phyloP scores from a whole-genome alignment of 2,329 filamentous ascomycete species.

The Penicillium psychrosexuale region DNA sequence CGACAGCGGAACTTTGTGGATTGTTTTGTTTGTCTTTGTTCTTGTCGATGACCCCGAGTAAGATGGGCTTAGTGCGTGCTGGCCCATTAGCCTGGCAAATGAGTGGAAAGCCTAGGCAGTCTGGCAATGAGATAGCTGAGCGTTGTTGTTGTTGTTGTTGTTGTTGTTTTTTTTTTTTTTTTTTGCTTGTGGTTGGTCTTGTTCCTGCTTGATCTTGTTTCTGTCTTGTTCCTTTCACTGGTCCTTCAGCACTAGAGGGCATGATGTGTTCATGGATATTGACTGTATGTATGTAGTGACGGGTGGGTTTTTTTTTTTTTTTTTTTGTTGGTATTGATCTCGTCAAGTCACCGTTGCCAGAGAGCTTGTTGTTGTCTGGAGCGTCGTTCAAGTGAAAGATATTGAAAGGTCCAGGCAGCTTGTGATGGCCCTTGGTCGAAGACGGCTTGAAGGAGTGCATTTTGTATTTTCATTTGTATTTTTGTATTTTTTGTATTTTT shows the following conservation, averaged over 20 bases:
- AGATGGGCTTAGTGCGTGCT: not conserved
- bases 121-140: not conserved
- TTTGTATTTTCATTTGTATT: not conserved
- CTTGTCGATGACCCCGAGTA: not conserved
- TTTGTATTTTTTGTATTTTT: not conserved
- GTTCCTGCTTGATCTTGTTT: not conserved
- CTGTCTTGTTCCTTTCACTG: not conserved
- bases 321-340: not conserved
- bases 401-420: not conserved
- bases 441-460: not conserved
- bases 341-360: not conserved
- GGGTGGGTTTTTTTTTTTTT: not conserved
- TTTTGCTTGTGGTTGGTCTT: not conserved
- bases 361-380: not conserved
- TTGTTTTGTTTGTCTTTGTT: not conserved
- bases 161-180: not conserved
- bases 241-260: not conserved
- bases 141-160: not conserved
- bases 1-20: not conserved
- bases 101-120: not conserved
- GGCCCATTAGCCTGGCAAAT: not conserved
- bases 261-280: not conserved
- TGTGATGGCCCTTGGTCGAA: not conserved
- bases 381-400: not conserved
- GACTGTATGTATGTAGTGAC: not conserved